These are phyloP conservation scores for Primulina eburnea DNA, from an alignment of 257 asterid species.

Conservation along the genomic window DNA sequence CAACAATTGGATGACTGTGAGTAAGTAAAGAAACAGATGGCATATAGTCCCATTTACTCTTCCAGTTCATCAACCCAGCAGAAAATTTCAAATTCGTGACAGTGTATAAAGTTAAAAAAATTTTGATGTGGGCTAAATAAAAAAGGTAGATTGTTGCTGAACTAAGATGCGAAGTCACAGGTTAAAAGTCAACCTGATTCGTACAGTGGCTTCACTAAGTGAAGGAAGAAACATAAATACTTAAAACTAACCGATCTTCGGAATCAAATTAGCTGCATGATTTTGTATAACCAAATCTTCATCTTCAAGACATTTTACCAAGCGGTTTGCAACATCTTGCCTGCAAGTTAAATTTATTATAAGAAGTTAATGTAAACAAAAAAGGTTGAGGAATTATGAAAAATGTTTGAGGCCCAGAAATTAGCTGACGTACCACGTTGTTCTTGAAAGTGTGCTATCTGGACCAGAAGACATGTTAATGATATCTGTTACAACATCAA, in stretches of 20 bases:
- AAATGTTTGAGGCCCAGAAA: conserved; percentile 17
- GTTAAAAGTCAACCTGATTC: neutral
- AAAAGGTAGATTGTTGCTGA: neutral
- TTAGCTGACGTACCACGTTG: conserved; percentile 45
- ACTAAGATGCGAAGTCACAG: conserved; percentile 1
- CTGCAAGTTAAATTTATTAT: conserved; percentile 38
- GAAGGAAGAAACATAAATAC: conserved; percentile 7
- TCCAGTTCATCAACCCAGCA: neutral
- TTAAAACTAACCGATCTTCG: conserved; percentile 62
- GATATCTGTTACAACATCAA: conserved; percentile 65
- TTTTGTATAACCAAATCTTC: conserved; percentile 49
- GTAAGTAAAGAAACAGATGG: neutral
- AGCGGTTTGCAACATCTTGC: conserved; percentile 63
- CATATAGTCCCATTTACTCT: neutral
- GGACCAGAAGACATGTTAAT: conserved; percentile 52
- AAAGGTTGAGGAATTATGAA: neutral
- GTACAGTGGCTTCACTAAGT: neutral
- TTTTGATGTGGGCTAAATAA: neutral
- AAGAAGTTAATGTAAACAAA: conserved; percentile 12
- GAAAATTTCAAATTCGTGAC: neutral
- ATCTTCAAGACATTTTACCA: conserved; percentile 71
- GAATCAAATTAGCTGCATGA: conserved; percentile 59
- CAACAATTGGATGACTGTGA: neutral
- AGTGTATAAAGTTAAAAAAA: neutral
- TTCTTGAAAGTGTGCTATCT: conserved; percentile 42